A percentile compares a stretch with the other conserved stretches of the same genome.
Conservation (phyloP, 805 yeast species). For the Candida ovalis region DNA sequence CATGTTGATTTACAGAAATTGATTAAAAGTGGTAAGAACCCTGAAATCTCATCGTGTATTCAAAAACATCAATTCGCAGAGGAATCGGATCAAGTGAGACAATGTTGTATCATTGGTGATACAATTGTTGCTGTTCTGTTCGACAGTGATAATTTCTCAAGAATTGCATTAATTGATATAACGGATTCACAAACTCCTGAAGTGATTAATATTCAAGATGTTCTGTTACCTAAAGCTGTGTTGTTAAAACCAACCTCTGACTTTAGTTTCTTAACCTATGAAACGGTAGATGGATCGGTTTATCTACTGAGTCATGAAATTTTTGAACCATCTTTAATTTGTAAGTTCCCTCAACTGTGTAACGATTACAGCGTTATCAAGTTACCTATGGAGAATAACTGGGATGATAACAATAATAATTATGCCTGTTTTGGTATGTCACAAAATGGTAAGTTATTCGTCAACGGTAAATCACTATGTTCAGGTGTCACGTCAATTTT, state of each 20-base stretch:
- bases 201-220: conserved; percentile 39
- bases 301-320: conserved; percentile 36
- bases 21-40: conserved; percentile 43
- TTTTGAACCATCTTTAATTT: conserved; percentile 30
- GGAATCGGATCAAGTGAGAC: conserved; percentile 51
- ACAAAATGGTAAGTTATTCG: conserved; percentile 68
- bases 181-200: conserved; percentile 38
- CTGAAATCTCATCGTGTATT: conserved; percentile 35
- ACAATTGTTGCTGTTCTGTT: conserved; percentile 51
- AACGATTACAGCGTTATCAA: conserved; percentile 50
- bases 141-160: conserved; percentile 51
- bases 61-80: conserved; percentile 34
- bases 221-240: conserved; percentile 47
- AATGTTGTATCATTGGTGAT: conserved; percentile 55
- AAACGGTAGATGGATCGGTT: conserved; percentile 62
- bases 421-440: conserved; percentile 68
- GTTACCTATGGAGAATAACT: conserved; percentile 18
- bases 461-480: conserved; percentile 54
- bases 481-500: conserved; percentile 79
- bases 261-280: conserved; percentile 48
- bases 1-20: conserved; percentile 41
- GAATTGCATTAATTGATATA: conserved; percentile 48
- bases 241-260: conserved; percentile 53
- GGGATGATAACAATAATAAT: conserved; percentile 10
- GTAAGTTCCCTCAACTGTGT: conserved; percentile 68